A percentile compares a stretch with the other conserved stretches of the same genome.
Evolutionary conservation across 2,329 filamentous ascomycete species (phyloP).

Genomic region (Diaporthe aspalathi): DNA sequence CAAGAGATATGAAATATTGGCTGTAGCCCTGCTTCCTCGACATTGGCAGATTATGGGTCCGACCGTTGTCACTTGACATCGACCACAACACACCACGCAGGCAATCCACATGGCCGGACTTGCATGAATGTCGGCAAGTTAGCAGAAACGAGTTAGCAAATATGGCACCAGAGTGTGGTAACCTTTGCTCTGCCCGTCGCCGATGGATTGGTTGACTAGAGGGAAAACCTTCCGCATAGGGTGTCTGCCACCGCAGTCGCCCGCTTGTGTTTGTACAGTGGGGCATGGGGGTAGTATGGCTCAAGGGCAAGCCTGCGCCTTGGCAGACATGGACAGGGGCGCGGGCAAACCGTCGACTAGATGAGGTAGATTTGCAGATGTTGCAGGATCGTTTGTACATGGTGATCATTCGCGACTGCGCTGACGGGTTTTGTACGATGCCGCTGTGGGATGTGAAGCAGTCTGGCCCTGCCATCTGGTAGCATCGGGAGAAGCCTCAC

Average conservation of each 20-base stretch:
- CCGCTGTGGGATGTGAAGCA: background rate
- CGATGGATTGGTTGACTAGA: conserved; percentile 18
- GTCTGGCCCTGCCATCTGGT: background rate
- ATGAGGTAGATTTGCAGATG: conserved; percentile 32
- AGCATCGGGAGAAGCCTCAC: background rate
- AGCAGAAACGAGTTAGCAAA: conserved; percentile 34
- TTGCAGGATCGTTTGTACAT: conserved; percentile 30
- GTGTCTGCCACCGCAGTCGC: conserved; percentile 16
- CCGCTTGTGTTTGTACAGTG: conserved; percentile 25
- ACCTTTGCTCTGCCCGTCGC: conserved; percentile 11
- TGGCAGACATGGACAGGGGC: conserved; percentile 23
- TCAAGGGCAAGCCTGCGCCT: conserved; percentile 25
- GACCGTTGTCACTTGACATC: conserved; percentile 32
- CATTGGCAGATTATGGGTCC: conserved; percentile 24
- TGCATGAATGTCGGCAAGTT: conserved; percentile 34
- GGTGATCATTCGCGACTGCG: conserved; percentile 13
- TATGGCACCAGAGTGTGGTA: conserved; percentile 20
- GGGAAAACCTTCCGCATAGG: conserved; percentile 30
- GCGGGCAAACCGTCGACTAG: conserved; percentile 11
- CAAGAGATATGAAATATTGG: conserved; percentile 35
- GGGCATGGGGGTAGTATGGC: conserved; percentile 32
- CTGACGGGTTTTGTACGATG: background rate
- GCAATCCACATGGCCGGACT: background rate
- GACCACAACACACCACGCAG: conserved; percentile 18
- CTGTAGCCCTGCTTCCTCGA: conserved; percentile 10